Conservation (phyloP, 495 filamentous ascomycete species). For the Xylaria telfairii region DNA sequence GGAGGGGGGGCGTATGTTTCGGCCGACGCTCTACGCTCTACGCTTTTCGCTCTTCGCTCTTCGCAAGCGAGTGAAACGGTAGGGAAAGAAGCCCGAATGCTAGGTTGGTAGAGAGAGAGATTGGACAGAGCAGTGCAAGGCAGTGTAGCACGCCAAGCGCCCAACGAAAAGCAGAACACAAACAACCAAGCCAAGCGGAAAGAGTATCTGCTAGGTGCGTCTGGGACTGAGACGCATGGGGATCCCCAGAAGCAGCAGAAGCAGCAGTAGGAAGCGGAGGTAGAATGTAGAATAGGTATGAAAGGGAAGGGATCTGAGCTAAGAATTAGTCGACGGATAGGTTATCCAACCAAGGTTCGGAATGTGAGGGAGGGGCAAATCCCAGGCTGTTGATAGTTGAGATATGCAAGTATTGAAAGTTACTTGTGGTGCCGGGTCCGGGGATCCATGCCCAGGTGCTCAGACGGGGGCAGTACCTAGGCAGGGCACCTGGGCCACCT, state of each 20-base stretch:
- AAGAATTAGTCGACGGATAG: neutral
- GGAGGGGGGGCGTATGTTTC: constrained; percentile 16
- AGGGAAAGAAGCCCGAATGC: neutral
- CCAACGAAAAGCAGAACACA: neutral
- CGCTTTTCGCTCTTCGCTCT: no score
- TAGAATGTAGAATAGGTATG: neutral
- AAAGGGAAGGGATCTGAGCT: neutral
- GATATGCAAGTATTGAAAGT: constrained; percentile 24
- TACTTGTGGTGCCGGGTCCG: neutral
- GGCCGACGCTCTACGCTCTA: no score
- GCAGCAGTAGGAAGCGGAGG: no score
- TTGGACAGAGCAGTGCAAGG: no score
- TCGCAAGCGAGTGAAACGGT: neutral
- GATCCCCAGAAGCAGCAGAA: neutral
- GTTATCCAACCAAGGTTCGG: no score
- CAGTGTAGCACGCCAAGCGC: neutral
- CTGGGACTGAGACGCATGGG: neutral
- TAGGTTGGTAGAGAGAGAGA: neutral
- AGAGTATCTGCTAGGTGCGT: neutral
- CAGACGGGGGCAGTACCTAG: no score
- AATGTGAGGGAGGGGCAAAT: constrained; percentile 27
- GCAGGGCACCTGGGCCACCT: neutral
- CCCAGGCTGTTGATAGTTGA: neutral
- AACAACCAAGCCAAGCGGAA: neutral
- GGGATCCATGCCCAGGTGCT: neutral